These are phyloP conservation scores for Anisogramma anomala DNA, from an alignment of 2,329 filamentous ascomycete genomes.

Conservation along the genomic window DNA sequence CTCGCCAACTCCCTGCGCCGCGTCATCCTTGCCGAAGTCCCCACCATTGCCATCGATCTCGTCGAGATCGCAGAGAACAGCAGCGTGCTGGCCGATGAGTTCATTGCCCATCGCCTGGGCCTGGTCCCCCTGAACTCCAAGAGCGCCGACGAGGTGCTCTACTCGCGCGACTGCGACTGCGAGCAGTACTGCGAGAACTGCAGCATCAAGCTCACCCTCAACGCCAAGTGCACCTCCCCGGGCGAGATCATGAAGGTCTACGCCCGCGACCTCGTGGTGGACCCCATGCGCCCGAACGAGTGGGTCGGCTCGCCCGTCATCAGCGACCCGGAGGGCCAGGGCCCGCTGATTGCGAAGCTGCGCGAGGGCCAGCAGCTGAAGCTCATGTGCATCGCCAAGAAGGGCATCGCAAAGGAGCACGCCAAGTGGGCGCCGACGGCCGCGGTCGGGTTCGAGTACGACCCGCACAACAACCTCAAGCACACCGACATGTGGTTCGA, in stretches of 20 bases:
- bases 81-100: constrained; percentile 92
- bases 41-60: constrained; percentile 86
- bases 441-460: constrained; percentile 94
- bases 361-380: constrained; percentile 81
- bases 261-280: constrained; percentile 73
- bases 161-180: constrained; percentile 92
- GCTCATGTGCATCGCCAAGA: constrained; percentile 88
- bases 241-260: constrained; percentile 82
- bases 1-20: constrained; percentile 90
- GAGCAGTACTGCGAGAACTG: constrained; percentile 91
- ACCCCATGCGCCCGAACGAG: constrained; percentile 57
- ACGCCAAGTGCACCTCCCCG: constrained; percentile 75
- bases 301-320: constrained; percentile 73
- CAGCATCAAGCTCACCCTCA: constrained; percentile 71
- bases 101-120: constrained; percentile 83
- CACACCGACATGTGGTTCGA: constrained; percentile 96
- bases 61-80: constrained; percentile 90
- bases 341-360: constrained; percentile 81
- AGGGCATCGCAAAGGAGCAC: constrained; percentile 97
- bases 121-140: constrained; percentile 79
- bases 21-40: constrained; percentile 84
- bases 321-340: constrained; percentile 68
- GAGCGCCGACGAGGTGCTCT: constrained; percentile 70
- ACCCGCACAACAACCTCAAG: constrained; percentile 89
- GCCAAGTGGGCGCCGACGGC: constrained; percentile 93